Evolutionary conservation across 192 early-diverging fungal genomes (phyloP).

Genomic region (Coemansia furcata): DNA sequence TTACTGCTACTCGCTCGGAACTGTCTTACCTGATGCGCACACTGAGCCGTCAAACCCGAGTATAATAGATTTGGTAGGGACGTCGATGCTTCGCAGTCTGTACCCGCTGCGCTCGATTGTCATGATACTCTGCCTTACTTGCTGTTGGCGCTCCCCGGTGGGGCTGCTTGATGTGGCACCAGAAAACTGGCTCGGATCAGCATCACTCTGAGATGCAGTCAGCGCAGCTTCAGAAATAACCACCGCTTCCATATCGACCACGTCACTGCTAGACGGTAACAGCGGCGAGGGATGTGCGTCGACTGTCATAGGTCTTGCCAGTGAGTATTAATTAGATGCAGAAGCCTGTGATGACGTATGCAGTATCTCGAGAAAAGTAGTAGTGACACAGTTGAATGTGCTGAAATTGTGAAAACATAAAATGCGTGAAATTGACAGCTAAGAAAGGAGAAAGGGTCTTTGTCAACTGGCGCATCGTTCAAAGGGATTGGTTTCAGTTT

Average conservation of each 20-base stretch:
- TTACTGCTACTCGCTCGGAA: background rate
- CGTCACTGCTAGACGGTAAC: background rate
- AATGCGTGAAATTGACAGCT: background rate
- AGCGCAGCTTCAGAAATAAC: background rate
- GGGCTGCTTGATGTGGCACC: background rate
- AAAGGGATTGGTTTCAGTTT: background rate
- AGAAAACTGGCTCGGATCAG: background rate
- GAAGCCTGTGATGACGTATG: background rate
- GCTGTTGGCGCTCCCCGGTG: background rate
- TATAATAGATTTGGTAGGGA: conserved; percentile 15
- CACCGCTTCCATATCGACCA: background rate
- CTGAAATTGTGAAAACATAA: background rate
- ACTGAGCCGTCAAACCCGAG: conserved; percentile 27
- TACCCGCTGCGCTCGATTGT: conserved; percentile 28
- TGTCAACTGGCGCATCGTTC: background rate
- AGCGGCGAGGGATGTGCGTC: background rate
- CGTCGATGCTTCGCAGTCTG: conserved; percentile 32
- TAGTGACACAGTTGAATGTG: background rate
- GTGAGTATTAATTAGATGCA: background rate
- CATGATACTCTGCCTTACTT: conserved; percentile 25
- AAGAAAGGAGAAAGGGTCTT: background rate
- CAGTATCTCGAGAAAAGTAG: background rate
- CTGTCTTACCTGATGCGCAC: conserved; percentile 8
- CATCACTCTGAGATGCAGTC: background rate
- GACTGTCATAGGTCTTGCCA: background rate